Evolutionary conservation across 164 flowering plant species (phyloP).

Genomic region (Vitis vinifera): DNA sequence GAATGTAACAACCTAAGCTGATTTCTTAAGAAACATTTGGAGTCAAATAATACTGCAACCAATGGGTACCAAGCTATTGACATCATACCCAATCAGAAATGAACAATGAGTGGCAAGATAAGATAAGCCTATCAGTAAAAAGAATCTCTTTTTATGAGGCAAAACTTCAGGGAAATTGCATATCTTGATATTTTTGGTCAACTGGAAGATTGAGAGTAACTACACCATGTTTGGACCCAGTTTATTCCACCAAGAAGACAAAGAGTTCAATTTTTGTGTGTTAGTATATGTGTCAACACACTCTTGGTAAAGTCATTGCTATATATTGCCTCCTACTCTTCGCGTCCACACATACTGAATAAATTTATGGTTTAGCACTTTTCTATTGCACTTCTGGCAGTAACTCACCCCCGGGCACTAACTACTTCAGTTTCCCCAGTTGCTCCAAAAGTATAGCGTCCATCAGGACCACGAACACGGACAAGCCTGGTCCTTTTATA

Average conservation of each 20-base stretch:
- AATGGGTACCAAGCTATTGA: too few species aligned
- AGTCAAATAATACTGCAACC: background rate
- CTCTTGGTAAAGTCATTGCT: background rate
- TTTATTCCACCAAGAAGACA: too few species aligned
- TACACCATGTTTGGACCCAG: too few species aligned
- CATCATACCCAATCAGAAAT: too few species aligned
- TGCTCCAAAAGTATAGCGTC: constrained; percentile 77
- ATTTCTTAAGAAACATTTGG: too few species aligned
- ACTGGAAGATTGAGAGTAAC: too few species aligned
- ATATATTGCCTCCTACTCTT: background rate
- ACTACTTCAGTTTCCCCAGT: constrained; percentile 92
- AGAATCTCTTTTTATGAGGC: too few species aligned
- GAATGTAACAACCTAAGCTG: too few species aligned
- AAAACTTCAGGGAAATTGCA: too few species aligned
- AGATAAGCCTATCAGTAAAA: too few species aligned
- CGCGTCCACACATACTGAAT: background rate
- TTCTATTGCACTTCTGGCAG: background rate
- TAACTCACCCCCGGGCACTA: constrained; percentile 94
- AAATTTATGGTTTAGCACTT: background rate
- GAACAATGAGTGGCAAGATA: too few species aligned
- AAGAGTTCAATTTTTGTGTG: background rate
- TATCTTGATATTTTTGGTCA: too few species aligned
- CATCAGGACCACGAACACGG: constrained; percentile 74
- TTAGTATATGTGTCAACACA: background rate
- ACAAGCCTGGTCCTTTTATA: constrained; percentile 86